A percentile compares a stretch with the other conserved stretches of the same genome.
Evolutionary conservation across 768 basidiomycete genomes (phyloP).

Genomic region (Chalciporus sphaerocephalus): DNA sequence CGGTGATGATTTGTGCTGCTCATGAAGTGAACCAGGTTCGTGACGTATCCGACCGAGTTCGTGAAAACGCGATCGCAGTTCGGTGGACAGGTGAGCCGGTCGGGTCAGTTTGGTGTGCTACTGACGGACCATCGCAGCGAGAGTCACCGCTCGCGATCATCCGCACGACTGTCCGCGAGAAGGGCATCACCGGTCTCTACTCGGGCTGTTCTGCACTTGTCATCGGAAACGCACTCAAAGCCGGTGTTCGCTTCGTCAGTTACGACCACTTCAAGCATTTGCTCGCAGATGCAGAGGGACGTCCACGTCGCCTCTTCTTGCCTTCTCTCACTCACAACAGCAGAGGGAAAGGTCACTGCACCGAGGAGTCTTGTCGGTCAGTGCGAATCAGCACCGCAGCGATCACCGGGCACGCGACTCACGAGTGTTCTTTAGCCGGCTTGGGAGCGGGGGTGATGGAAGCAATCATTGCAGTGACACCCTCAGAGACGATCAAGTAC

Average conservation of each 20-base stretch:
- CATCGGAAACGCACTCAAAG: slow-evolving; percentile 88
- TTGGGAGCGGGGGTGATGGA: slow-evolving; percentile 89
- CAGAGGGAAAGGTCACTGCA: slow-evolving; percentile 85
- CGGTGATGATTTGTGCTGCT: slow-evolving; percentile 23
- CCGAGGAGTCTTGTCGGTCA: slow-evolving; percentile 78
- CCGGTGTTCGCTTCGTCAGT: slow-evolving; percentile 91
- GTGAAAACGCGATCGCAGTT: slow-evolving; percentile 95
- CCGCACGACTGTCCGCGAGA: slow-evolving; percentile 62
- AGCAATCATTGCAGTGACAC: slow-evolving; percentile 91
- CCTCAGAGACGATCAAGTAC: slow-evolving; percentile 97
- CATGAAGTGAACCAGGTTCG: slow-evolving; percentile 56
- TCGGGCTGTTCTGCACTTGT: slow-evolving; percentile 88
- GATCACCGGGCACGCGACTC: slow-evolving; percentile 9
- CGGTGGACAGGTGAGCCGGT: slow-evolving; percentile 56
- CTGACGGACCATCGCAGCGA: slow-evolving; percentile 35
- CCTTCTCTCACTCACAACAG: not conserved
- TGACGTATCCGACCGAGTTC: slow-evolving; percentile 88
- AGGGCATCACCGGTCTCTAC: slow-evolving; percentile 85
- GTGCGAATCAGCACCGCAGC: slow-evolving; percentile 3
- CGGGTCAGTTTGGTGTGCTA: not conserved
- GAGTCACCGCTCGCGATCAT: slow-evolving; percentile 74
- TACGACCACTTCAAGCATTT: slow-evolving; percentile 89
- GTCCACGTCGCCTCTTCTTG: slow-evolving; percentile 10
- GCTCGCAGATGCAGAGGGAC: slow-evolving; percentile 79
- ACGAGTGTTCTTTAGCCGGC: slow-evolving; percentile 45